These are phyloP conservation scores for Conidiobolus incongruus DNA, from an alignment of 371 early-diverging fungal genomes.

Conservation along the genomic window DNA sequence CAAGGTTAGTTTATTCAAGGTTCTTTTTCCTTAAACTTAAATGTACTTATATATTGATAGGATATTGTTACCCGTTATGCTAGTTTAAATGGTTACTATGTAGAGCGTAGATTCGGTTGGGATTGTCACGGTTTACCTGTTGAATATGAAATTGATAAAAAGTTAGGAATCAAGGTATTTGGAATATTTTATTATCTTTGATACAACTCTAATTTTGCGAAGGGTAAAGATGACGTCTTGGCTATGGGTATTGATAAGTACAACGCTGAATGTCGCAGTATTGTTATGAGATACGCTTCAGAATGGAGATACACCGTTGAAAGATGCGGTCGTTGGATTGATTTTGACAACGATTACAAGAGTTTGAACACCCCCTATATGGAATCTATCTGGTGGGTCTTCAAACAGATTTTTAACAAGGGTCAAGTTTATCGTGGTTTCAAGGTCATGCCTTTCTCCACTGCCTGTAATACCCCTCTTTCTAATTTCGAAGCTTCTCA, in stretches of 20 bases:
- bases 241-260: slow-evolving; percentile 98
- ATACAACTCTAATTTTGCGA: not conserved
- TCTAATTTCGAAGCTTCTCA: slow-evolving; percentile 99
- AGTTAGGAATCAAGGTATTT: slow-evolving; percentile 68
- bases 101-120: slow-evolving; percentile 98
- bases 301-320: slow-evolving; percentile 97
- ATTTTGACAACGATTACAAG: slow-evolving; percentile 99
- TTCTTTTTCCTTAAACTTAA: not conserved
- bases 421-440: slow-evolving; percentile 95
- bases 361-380: slow-evolving; percentile 90
- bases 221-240: slow-evolving; percentile 74
- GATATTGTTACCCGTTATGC: slow-evolving; percentile 99
- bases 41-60: slow-evolving; percentile 10
- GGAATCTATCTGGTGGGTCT: slow-evolving; percentile 99
- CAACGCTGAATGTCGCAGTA: slow-evolving; percentile 95
- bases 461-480: slow-evolving; percentile 90
- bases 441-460: slow-evolving; percentile 98
- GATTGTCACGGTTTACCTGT: slow-evolving; percentile 99
- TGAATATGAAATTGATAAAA: slow-evolving; percentile 99
- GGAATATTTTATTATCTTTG: not conserved
- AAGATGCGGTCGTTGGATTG: slow-evolving; percentile 99
- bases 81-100: slow-evolving; percentile 90
- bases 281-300: slow-evolving; percentile 93
- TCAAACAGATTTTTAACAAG: slow-evolving; percentile 92
- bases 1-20: slow-evolving; percentile 36